These are phyloP conservation scores for Sporothrix curviconia DNA, from an alignment of 2,329 filamentous ascomycete species.

Conservation along the genomic window DNA sequence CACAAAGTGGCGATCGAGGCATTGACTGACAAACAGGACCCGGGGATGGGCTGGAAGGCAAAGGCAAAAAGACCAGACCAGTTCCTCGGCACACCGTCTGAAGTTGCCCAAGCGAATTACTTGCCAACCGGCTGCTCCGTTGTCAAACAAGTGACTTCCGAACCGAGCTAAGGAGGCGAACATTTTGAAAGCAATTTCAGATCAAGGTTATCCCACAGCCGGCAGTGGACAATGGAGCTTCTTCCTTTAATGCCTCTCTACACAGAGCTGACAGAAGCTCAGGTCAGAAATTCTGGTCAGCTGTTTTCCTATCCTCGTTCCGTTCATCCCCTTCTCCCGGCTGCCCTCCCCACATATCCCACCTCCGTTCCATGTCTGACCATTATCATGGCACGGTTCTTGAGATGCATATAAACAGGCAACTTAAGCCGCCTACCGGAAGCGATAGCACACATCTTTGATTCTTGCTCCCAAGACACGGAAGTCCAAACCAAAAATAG, in stretches of 20 bases:
- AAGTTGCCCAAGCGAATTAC: not conserved
- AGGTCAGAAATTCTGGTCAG: not conserved
- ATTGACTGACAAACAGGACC: not conserved
- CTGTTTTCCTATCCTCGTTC: not conserved
- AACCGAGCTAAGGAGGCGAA: not conserved
- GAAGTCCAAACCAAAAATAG: constrained; percentile 4
- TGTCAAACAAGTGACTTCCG: not conserved
- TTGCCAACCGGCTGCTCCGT: not conserved
- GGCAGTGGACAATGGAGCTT: not conserved
- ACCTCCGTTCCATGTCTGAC: not conserved
- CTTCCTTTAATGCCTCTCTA: not conserved
- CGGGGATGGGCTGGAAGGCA: not conserved
- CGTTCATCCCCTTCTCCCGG: not conserved
- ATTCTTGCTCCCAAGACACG: not conserved
- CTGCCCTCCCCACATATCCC: not conserved
- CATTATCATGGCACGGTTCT: not conserved
- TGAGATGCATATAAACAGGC: constrained; percentile 1
- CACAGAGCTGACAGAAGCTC: no score
- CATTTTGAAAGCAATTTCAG: not conserved
- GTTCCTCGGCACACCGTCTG: not conserved
- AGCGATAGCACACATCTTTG: not conserved
- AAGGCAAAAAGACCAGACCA: not conserved
- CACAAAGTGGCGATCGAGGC: not conserved
- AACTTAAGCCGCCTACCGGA: constrained; percentile 8
- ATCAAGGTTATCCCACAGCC: not conserved